phyloP scores from a whole-genome alignment of 2,329 filamentous ascomycete genomes.

The Botrytis porri region DNA sequence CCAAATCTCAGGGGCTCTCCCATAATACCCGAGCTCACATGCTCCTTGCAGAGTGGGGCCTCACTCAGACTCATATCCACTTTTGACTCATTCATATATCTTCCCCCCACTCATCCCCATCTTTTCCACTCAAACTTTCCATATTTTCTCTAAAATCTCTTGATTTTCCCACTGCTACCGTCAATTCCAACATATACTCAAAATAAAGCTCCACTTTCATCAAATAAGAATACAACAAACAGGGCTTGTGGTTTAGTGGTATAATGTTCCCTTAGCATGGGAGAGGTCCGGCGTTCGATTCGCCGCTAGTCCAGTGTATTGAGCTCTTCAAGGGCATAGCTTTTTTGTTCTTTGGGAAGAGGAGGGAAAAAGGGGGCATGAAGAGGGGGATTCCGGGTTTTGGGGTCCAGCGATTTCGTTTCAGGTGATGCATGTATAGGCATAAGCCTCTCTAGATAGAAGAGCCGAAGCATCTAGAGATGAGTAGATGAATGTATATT shows the following conservation, averaged over 20 bases:
- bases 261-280: background rate
- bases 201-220: rapidly evolving
- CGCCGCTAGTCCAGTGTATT: background rate
- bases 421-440: rapidly evolving
- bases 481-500: background rate
- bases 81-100: background rate
- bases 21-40: background rate
- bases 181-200: rapidly evolving
- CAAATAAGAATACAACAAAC: background rate
- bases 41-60: background rate
- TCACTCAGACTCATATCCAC: background rate
- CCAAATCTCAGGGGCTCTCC: background rate
- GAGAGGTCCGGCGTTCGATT: background rate
- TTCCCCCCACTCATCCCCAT: background rate
- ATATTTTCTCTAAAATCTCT: background rate
- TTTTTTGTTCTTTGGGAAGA: background rate
- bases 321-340: rapidly evolving
- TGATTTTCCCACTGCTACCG: rapidly evolving
- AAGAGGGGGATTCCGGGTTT: background rate
- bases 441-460: rapidly evolving
- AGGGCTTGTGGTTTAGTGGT: background rate
- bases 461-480: background rate
- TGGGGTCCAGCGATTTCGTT: background rate
- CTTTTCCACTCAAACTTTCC: background rate
- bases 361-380: background rate